Evolutionary conservation across 345 rosid species (phyloP).

Genomic region (Pseudoturritis turrita): DNA sequence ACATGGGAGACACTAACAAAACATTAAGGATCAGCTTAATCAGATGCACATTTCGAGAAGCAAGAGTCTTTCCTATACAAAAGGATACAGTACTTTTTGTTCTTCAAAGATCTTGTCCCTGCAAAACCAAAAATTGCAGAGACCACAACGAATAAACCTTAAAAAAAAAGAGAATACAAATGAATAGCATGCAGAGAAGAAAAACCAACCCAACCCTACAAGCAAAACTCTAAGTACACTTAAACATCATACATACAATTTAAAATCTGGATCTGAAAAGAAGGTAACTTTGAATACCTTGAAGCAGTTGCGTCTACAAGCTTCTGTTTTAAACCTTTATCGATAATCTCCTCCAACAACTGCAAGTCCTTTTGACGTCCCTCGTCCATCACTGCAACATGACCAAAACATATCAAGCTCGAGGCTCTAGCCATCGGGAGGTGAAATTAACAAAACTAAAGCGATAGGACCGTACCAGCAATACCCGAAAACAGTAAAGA

Average conservation of each 20-base stretch:
- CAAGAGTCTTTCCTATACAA: neutral
- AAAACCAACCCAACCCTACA: neutral
- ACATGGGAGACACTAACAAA: neutral
- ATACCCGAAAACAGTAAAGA: neutral
- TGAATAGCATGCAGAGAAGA: neutral
- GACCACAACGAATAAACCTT: neutral
- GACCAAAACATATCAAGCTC: slow-evolving; percentile 2
- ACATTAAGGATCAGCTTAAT: neutral
- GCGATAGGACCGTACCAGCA: neutral
- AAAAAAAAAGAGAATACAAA: neutral
- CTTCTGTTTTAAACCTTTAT: slow-evolving; percentile 75
- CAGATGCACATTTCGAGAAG: neutral
- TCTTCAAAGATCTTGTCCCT: slow-evolving; percentile 91
- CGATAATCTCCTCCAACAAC: slow-evolving; percentile 77
- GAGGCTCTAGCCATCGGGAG: neutral
- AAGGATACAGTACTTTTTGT: slow-evolving; percentile 87
- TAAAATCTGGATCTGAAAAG: neutral
- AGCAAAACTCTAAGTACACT: neutral
- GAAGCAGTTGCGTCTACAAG: slow-evolving; percentile 62
- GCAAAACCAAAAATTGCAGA: slow-evolving; percentile 31
- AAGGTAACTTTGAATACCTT: slow-evolving; percentile 33
- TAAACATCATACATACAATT: neutral
- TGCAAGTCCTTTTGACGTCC: slow-evolving; percentile 49
- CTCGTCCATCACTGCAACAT: slow-evolving; percentile 41
- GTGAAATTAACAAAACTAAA: neutral